Evolutionary conservation across 2,329 filamentous ascomycete species (phyloP), one percentile per base, ranked within the genome.

Genomic region (Cladosporium austrohemisphaericum): DNA sequence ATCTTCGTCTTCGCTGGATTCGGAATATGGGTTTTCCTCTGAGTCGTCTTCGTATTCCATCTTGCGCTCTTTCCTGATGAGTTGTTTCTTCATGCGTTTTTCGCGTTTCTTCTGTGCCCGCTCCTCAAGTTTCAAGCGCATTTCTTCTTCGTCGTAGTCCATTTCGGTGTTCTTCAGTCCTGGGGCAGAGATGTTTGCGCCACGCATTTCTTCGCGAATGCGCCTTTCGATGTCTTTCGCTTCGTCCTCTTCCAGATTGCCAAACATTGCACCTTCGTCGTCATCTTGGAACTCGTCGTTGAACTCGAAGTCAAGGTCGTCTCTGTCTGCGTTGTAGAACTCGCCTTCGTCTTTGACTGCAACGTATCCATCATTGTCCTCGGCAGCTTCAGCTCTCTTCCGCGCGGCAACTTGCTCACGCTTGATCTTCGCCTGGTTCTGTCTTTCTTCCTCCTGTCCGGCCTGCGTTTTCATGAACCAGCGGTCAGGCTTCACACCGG

Each of bases 11-110:
- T 81, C 79, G 53, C 76, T 80, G 70, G 57, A 59, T 16, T 63
- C 63, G 13, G 59, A 61, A 43, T 68, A 71, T 14, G 59, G 55
- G 33, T 62, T 80, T 71, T 48, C 71, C 65, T 50, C 76, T 72
- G 35, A 59, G 44, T 88, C 87, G 56, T 83, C 86, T 60, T 88
- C 87, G 63, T 95, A 95, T 54, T 93, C 86, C 57, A 83, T 84
- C 58, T 94, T 88, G 67, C 88, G 86, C 68, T 96, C 93, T 45
- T 88, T 80, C 70, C 87, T 92, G 59, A 85, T 83, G 9, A 97
- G 76, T 9, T 86, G 83, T 69, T 94, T 95, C 51, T 86, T 83
- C 4, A 90, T 78, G 37, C 80, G 76, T 67, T 92, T 94, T 53
- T 89, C 86, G 50, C 86, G 77, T 55, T 82, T 80, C 65, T 83